Conservation (phyloP, 2,329 filamentous ascomycete species). For the Fusarium sp. region DNA sequence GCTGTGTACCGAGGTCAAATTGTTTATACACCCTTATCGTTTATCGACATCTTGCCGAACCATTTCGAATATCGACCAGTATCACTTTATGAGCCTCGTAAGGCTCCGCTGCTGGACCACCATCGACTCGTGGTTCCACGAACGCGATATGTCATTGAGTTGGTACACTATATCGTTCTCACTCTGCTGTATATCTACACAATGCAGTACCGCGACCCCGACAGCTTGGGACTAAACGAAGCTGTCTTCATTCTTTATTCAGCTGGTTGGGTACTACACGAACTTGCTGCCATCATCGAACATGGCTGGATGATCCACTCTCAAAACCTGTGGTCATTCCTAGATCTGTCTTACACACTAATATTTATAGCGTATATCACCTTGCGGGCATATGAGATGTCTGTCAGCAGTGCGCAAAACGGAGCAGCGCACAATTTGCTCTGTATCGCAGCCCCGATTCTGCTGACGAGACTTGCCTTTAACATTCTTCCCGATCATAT, state of each 20-base stretch:
- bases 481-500: slow-evolving; percentile 79
- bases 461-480: slow-evolving; percentile 76
- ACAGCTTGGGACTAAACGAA: slow-evolving; percentile 61
- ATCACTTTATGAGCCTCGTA: slow-evolving; percentile 73
- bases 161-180: slow-evolving; percentile 70
- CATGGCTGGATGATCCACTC: slow-evolving; percentile 75
- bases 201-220: slow-evolving; percentile 65
- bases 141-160: slow-evolving; percentile 72
- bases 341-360: slow-evolving; percentile 73
- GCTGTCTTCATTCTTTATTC: slow-evolving; percentile 70
- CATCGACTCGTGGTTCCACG: slow-evolving; percentile 76
- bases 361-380: slow-evolving; percentile 71
- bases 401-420: slow-evolving; percentile 55
- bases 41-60: slow-evolving; percentile 77
- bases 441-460: slow-evolving; percentile 71
- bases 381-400: slow-evolving; percentile 65
- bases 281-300: slow-evolving; percentile 71
- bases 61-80: slow-evolving; percentile 77
- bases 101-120: slow-evolving; percentile 74
- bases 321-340: slow-evolving; percentile 78
- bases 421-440: slow-evolving; percentile 69
- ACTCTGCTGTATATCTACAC: slow-evolving; percentile 69
- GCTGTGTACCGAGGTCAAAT: slow-evolving; percentile 75
- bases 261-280: slow-evolving; percentile 73
- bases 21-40: slow-evolving; percentile 75